These are phyloP conservation scores for Paspalum vaginatum DNA, from an alignment of 176 grass and related monocot genomes.

Conservation along the genomic window DNA sequence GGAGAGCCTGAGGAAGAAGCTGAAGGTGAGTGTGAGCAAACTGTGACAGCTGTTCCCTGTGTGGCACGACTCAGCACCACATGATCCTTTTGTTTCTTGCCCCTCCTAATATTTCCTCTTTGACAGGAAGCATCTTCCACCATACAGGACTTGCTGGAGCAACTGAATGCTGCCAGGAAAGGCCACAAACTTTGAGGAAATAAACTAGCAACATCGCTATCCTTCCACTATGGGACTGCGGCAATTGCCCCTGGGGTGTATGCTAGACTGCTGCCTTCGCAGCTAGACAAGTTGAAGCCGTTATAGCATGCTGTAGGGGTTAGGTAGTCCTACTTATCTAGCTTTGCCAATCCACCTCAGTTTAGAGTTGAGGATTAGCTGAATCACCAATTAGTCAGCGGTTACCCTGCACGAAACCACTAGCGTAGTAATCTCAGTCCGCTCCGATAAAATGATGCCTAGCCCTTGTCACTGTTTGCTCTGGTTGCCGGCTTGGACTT, in stretches of 20 bases:
- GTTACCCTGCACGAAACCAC: background rate
- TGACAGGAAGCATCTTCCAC: conserved; percentile 67
- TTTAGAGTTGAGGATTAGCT: conserved; percentile 25
- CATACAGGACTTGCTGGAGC: conserved; percentile 74
- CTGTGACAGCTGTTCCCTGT: background rate
- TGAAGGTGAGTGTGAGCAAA: conserved; percentile 64
- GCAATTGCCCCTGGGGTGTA: background rate
- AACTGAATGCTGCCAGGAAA: conserved; percentile 51
- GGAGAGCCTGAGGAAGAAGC: conserved; percentile 75
- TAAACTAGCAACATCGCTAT: conserved; percentile 2
- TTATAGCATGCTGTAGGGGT: background rate
- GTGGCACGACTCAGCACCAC: background rate
- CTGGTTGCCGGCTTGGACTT: background rate
- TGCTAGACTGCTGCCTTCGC: background rate
- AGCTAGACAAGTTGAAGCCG: background rate
- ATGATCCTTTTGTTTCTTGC: background rate
- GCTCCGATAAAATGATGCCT: background rate
- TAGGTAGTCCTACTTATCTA: background rate
- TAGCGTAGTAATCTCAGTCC: background rate
- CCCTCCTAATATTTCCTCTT: background rate
- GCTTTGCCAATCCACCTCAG: background rate
- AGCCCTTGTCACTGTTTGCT: background rate
- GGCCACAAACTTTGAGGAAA: conserved; percentile 53
- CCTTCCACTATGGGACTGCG: conserved; percentile 5
- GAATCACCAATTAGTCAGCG: background rate